These are phyloP conservation scores for Corchorus olitorius DNA, from an alignment of 345 rosid genomes.

Conservation along the genomic window DNA sequence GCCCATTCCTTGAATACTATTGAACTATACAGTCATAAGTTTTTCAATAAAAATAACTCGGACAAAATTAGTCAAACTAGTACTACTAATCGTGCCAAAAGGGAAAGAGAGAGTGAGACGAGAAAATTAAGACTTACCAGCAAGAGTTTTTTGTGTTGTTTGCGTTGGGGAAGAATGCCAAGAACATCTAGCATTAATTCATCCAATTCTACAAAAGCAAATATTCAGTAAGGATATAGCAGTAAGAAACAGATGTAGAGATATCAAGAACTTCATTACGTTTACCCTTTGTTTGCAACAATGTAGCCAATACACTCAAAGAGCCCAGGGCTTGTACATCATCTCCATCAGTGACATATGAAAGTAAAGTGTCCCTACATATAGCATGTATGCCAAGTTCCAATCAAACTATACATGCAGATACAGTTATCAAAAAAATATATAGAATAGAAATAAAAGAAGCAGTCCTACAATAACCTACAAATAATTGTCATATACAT, in stretches of 20 bases:
- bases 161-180: slow-evolving; percentile 97
- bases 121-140: slow-evolving; percentile 54
- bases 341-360: slow-evolving; percentile 64
- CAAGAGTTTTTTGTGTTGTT: slow-evolving; percentile 92
- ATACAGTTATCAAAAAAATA: neutral
- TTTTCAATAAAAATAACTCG: slow-evolving; percentile 2
- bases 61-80: neutral
- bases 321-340: slow-evolving; percentile 82
- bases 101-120: too few relatives aligned
- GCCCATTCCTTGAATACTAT: neutral
- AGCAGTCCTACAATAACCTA: neutral
- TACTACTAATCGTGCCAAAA: neutral
- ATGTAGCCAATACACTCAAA: slow-evolving; percentile 78
- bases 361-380: slow-evolving; percentile 80
- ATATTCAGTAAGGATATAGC: slow-evolving; percentile 31
- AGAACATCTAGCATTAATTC: slow-evolving; percentile 95
- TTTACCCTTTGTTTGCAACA: slow-evolving; percentile 96
- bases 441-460: neutral
- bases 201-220: slow-evolving; percentile 66
- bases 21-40: neutral
- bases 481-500: neutral
- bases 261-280: slow-evolving; percentile 23
- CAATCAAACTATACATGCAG: slow-evolving; percentile 13
- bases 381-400: slow-evolving; percentile 20
- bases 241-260: slow-evolving; percentile 17